Evolutionary conservation across 352 stramenopile species (phyloP), one percentile per base, ranked within the genome.

Genomic region (Phytophthora cactorum): DNA sequence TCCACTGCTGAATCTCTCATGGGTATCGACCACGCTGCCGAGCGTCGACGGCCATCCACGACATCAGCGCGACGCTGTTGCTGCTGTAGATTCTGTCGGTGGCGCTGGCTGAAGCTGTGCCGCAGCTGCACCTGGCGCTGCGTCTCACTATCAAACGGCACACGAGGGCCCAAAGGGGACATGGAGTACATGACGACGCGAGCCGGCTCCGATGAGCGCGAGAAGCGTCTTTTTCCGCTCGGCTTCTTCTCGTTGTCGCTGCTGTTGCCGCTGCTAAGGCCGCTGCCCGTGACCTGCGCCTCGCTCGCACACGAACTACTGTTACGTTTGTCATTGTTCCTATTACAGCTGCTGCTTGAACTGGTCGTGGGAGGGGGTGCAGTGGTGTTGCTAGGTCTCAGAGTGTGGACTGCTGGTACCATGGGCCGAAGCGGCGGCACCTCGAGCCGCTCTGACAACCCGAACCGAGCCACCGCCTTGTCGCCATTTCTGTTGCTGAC

Each of bases 51-150:
- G 3, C 31, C 58, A 2, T 65, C 58, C 44, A 72, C 57, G 12
- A 76, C 6, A 46, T 50, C 49, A 4, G 64, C 38, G 9, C 68
- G 58, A 38, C 59, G 63, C 38, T 76, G 68, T 36, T 76, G 68
- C 29, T 75, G 68, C 9, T 69, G 68, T 11, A 66, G 52, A 17
- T 63, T 14, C 14, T 63, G 52, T 8, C 36, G 63, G n/a, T 75
- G 52, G 28, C 55, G 55, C 44, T 66, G 66, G 17, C 39, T 52
- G 14, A 74, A 58, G 46, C 34, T 45, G 39, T 54, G 62, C 8
- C 67, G 56, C 14, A 68, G 45, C 52, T 68, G 66, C 34, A 49
- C 12, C 5, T 74, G 59, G 5, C 52, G 36, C 39, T 74, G 63
- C 3, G 4, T 29, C 41, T 68, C 57, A 22, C n/a, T 59, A 34